These are phyloP conservation scores for Phragmites australis DNA, from an alignment of 176 grass and related monocot genomes.

Conservation along the genomic window DNA sequence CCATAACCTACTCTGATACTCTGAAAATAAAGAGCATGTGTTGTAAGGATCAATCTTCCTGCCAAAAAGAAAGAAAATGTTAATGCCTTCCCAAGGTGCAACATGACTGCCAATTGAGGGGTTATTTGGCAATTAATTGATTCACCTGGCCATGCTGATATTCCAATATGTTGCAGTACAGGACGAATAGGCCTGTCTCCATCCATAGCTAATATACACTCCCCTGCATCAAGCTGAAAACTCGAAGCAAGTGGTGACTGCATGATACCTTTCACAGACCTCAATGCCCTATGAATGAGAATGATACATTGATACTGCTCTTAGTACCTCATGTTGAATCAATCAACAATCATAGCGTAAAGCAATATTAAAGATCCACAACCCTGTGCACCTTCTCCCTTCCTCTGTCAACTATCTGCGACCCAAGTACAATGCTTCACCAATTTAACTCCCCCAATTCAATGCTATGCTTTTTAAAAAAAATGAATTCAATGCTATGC, in stretches of 20 bases:
- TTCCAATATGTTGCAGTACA: slow-evolving; percentile 76
- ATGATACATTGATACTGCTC: background rate
- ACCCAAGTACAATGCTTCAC: background rate
- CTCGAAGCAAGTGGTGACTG: slow-evolving; percentile 39
- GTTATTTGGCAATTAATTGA: slow-evolving; percentile 21
- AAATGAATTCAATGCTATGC: no score
- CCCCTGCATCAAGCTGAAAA: slow-evolving; percentile 67
- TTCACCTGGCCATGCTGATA: slow-evolving; percentile 81
- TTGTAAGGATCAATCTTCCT: slow-evolving; percentile 90
- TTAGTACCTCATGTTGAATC: slow-evolving; percentile 3
- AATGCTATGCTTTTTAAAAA: no score
- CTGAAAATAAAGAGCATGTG: slow-evolving; percentile 94
- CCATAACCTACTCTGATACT: slow-evolving; percentile 61
- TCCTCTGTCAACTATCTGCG: background rate
- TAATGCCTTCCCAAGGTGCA: slow-evolving; percentile 22
- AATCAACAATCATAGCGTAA: slow-evolving; percentile 27
- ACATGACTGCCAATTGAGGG: slow-evolving; percentile 11
- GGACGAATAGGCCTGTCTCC: slow-evolving; percentile 72
- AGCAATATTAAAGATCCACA: background rate
- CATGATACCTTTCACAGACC: slow-evolving; percentile 56
- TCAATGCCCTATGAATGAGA: slow-evolving; percentile 53
- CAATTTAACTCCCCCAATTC: background rate
- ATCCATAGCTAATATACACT: slow-evolving; percentile 78
- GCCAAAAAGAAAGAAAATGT: slow-evolving; percentile 43
- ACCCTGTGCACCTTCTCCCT: background rate